Evolutionary conservation across 2,329 filamentous ascomycete species (phyloP), one percentile per base, ranked within the genome.

Genomic region (Colletotrichum neosansevieriae): DNA sequence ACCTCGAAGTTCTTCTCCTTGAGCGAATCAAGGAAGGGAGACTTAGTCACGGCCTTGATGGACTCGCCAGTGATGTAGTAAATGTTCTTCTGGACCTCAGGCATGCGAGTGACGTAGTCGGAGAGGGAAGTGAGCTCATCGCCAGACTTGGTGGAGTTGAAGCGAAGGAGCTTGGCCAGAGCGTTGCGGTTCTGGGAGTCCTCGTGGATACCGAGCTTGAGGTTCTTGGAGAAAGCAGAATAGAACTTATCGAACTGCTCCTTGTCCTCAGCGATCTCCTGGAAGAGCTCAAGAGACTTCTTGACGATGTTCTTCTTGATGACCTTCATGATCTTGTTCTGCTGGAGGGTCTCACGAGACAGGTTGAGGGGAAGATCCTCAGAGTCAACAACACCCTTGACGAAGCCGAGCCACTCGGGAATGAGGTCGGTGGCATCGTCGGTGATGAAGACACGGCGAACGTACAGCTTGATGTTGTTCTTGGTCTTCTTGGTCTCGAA

Each of bases 251-350:
- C 96, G 83, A 99, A 99, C 84, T 98, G 93, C 91, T 99, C 96
- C 86, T 97, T 97, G 86, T 99, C 96, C 89, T 99, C 96, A 69
- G 96, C 91, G 73, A 99, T 99, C 89, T 99, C 96, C 78, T 91
- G 90, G 92, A 99, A 99, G 82, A 99, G 94, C 89, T 99, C 96
- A 74, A 99, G 94, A 74, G 94, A 93, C 93, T 99, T 99, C 94
- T 98, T 99, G 89, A 99, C 94, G 74, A 99, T 97, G 92, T 99
- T 99, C 94, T 99, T 99, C 91, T 97, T 97, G 90, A 98, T 98
- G 84, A 98, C 96, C 92, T 98, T 98, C 96, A 98, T 98, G 89
- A 99, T 99, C 94, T 98, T 98, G 93, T 98, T 99, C 89, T 98
- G 96, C 87, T 99, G 96, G 58, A 99, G 94, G 67, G 95, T 98